Evolutionary conservation across 805 yeast genomes (phyloP), one percentile per base, ranked within the genome.

Genomic region (Trichomonascus vanleenenianus): DNA sequence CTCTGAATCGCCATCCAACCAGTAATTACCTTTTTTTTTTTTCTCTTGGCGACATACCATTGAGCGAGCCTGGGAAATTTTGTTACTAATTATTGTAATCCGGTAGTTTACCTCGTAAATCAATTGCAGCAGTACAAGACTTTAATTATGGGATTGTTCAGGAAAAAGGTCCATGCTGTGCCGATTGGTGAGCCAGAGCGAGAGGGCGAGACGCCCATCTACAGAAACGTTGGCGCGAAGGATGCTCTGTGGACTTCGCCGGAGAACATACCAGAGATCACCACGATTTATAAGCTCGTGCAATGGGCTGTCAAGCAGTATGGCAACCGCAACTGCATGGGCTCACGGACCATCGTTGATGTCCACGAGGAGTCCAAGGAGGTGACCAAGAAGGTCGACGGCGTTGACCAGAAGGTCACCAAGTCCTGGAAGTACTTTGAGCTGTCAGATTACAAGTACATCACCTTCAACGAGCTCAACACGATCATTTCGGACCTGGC

Each of bases 391-490:
- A 60, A 76, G 43, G 69, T 93, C 40, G 84, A 89, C 56, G 97
- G 97, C 48, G 74, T 83, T 61, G 77, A 77, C 46, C 68, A 65
- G 25, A 71, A 77, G 54, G 82, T 83, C 42, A 87, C 84, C 59
- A 93, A 93, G 69, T 81, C 81, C 44, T 93, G 98, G 98, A 67
- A 74, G 45, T 91, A 71, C 65, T 93, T 76, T 62, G 96, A 93
- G 67, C 68, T 83, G 59, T 74, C 86, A 7, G 76, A 77, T 39
- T 93, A 88, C 69, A 66, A 78, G 48, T 83, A 73, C 64, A 72
- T 80, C 45, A 73, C 82, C 5, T 88, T 71, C 63, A 68, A 68
- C 30, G 76, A 87, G 57, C 70, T 86, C 44, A 64, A 66, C 45
- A 60, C 65, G 37, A 60, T 72, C 19, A 71, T 79, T 51, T 70